phyloP scores from a whole-genome alignment of 768 basidiomycete species.

The Sporobolomyces pararoseus region DNA sequence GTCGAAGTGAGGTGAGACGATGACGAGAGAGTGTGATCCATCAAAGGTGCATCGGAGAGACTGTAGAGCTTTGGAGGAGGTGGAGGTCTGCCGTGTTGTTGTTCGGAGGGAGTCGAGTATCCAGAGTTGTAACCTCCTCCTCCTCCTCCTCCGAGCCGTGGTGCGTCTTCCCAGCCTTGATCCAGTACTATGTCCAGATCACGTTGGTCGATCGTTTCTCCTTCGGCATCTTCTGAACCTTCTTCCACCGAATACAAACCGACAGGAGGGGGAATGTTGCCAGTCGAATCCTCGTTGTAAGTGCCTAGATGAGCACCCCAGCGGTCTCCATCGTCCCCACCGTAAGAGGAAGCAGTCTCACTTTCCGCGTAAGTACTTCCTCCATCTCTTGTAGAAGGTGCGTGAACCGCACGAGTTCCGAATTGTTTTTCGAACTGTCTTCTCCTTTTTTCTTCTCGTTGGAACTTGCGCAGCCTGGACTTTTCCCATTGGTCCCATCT shows the following conservation, averaged over 20 bases:
- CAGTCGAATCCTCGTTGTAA: constrained; percentile 35
- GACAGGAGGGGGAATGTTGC: constrained; percentile 18
- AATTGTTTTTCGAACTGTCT: constrained; percentile 70
- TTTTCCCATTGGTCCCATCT: constrained; percentile 99
- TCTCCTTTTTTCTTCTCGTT: constrained; percentile 75
- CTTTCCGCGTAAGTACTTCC: constrained; percentile 55
- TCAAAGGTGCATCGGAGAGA: constrained; percentile 32
- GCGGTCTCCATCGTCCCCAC: constrained; percentile 79
- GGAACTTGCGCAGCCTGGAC: constrained; percentile 82
- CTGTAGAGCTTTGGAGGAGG: constrained; percentile 23
- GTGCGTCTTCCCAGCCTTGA: constrained; percentile 31
- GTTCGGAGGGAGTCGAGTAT: constrained; percentile 33
- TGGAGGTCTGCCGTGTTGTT: constrained; percentile 1
- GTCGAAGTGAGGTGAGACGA: constrained; percentile 21
- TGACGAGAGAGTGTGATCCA: constrained; percentile 18
- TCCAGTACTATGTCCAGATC: constrained; percentile 40
- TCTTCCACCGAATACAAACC: constrained; percentile 40
- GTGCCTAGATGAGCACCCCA: constrained; percentile 80
- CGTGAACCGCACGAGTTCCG: constrained; percentile 46
- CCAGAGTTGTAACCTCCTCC: constrained; percentile 14
- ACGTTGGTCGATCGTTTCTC: constrained; percentile 34
- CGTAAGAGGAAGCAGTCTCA: constrained; percentile 51
- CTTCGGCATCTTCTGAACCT: constrained; percentile 15
- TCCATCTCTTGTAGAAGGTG: constrained; percentile 56
- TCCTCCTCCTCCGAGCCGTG: neutral